phyloP scores from a whole-genome alignment of 2,329 filamentous ascomycete genomes.

The Pyrenophora tritici-repentis region DNA sequence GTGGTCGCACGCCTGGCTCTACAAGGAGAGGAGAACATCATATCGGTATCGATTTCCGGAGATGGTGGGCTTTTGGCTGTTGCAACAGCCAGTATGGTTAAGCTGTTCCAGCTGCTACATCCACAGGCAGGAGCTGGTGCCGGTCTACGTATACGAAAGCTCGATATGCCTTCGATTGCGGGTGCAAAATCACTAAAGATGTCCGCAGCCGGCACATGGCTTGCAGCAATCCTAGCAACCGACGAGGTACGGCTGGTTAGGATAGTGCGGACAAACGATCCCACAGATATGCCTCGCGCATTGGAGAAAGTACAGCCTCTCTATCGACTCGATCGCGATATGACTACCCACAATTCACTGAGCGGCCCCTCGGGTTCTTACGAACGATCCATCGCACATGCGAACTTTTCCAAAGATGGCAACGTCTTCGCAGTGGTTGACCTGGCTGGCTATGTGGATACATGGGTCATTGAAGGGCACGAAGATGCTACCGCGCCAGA shows the following conservation, averaged over 20 bases:
- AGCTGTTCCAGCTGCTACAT: constrained; percentile 72
- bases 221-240: constrained; percentile 59
- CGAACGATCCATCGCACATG: constrained; percentile 73
- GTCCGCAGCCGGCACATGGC: constrained; percentile 72
- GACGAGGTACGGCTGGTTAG: constrained; percentile 55
- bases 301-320: constrained; percentile 48
- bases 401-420: constrained; percentile 80
- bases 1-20: constrained; percentile 49
- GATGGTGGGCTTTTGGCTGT: constrained; percentile 77
- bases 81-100: constrained; percentile 74
- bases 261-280: constrained; percentile 51
- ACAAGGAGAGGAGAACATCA: constrained; percentile 77
- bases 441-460: constrained; percentile 83
- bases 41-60: constrained; percentile 71
- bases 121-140: constrained; percentile 58
- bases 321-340: constrained; percentile 43
- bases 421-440: constrained; percentile 79
- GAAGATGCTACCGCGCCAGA: constrained; percentile 55
- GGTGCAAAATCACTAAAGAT: constrained; percentile 74
- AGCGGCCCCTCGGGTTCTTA: constrained; percentile 76
- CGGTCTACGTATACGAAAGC: constrained; percentile 71
- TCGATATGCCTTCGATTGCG: constrained; percentile 66
- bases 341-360: constrained; percentile 42
- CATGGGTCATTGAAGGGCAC: constrained; percentile 73
- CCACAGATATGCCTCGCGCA: constrained; percentile 45